Evolutionary conservation across 140 eudicot genomes (phyloP).

Genomic region (Flaveria floridana): DNA sequence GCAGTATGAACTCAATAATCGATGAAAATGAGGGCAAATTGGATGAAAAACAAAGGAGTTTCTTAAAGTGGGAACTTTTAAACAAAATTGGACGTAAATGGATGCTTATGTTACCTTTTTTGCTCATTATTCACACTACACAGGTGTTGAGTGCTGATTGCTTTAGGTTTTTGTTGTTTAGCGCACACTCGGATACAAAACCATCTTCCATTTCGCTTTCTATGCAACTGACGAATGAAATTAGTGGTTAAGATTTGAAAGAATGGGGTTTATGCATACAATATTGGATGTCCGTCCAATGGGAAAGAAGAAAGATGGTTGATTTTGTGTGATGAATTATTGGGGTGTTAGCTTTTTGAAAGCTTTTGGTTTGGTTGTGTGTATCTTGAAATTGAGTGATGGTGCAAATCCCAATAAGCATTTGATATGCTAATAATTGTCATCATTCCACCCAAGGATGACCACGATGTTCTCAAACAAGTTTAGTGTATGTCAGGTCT

Average conservation of each 20-base stretch:
- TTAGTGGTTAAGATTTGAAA: not conserved
- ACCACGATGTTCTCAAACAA: conserved; percentile 9
- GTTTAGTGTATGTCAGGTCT: not conserved
- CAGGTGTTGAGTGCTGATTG: conserved; percentile 11
- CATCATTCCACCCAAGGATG: conserved; percentile 37
- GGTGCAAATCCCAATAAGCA: conserved; percentile 59
- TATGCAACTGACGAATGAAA: not conserved
- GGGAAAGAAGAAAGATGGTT: conserved; percentile 24
- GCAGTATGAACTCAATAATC: conserved; percentile 8
- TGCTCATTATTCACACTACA: conserved; percentile 35
- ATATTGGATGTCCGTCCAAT: conserved; percentile 30
- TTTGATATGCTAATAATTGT: conserved; percentile 46
- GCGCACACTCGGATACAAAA: conserved; percentile 27
- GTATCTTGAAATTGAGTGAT: conserved; percentile 41
- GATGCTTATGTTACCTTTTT: conserved; percentile 29
- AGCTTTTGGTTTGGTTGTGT: conserved; percentile 24
- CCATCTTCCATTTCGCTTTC: conserved; percentile 27
- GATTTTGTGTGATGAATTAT: conserved; percentile 16
- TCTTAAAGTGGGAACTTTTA: conserved; percentile 18
- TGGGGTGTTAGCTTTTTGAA: not conserved
- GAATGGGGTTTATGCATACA: conserved; percentile 3
- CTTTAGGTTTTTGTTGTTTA: conserved; percentile 36
- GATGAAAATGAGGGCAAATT: conserved; percentile 14
- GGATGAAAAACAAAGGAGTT: conserved; percentile 17
- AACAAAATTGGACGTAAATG: not conserved